Evolutionary conservation across 2,329 filamentous ascomycete genomes (phyloP), one percentile per base, ranked within the genome.

Genomic region (Penicillium sp.): DNA sequence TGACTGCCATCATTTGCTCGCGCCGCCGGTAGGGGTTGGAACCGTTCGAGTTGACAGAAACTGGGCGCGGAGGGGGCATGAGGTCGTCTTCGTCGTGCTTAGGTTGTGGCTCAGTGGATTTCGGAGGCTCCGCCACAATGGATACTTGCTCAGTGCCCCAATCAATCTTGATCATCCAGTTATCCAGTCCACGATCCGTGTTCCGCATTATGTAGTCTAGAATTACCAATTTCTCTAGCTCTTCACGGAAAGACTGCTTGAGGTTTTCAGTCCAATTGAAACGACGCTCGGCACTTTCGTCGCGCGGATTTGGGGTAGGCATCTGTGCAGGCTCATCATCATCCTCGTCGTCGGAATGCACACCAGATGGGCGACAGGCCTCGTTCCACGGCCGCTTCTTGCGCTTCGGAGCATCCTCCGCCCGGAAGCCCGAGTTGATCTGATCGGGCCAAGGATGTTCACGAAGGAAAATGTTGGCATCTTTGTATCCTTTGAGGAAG

Each of bases 161-260:
- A 74, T 99, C 93, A 31, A 99, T 91, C 74, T 92, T 95, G 71
- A 99, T 92, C 95, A 99, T 99, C 95, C 95, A 99, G 68, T 99
- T 99, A 73, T 99, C 95, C 55, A 97, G 81, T 1, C 95, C 95
- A 76, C 95, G 86, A 73, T 99, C 95, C 1, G 95, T 99, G 71
- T 99, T 99, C 57, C 95, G 87, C 95, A 99, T 99, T 62, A 99
- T 96, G 73, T 99, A 99, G 76, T 99, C 95, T 63, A 99, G 77
- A 68, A 99, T 96, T 23, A 99, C 96, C 8, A 99, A 81, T 75
- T 97, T 98, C 77, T 99, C 95, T 48, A 99, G 82, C 77, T 98
- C 91, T 74, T 99, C 95, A 37, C 95, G 83, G 72, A 99, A 96
- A 0, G 91, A 90, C 73, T 96, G 91, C 71, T 98, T 96, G 46